Evolutionary conservation across 352 stramenopile species (phyloP), one percentile per base, ranked within the genome.

Genomic region (Pythium biforme): DNA sequence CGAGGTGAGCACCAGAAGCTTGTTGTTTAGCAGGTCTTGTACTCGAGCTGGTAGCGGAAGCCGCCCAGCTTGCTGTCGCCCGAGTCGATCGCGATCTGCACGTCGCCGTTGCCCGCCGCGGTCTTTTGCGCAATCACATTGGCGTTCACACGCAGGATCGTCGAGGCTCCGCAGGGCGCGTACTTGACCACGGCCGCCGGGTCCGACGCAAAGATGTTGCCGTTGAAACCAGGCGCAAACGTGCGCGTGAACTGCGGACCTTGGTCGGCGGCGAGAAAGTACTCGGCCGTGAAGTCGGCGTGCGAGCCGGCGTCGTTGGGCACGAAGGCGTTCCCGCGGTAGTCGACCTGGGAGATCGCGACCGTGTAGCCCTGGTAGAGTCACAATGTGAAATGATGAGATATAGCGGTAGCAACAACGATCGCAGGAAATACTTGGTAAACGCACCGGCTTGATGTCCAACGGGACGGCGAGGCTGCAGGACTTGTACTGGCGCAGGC

Each of bases 11-110:
- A 15, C 5, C 20, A 48, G 20, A 29, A 20, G 11, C 19, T 25
- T 0, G 2, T 33, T 20, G 9, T 17, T 58, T 58, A 58, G 55
- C 62, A 69, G 43, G 49, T 26, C 62, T 69, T 69, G 46, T 66
- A 74, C 20, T 66, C 71, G 61, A 84, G 39, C 62, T 69, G 78
- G 73, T 82, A 84, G 51, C 62, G 76, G 59, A 84, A 81, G 26
- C 75, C 73, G 26, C 58, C 54, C 37, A 77, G 50, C 25, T 70
- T 81, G 61, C 66, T 72, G 59, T 83, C 75, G 41, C 75, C 71
- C 55, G 75, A 79, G 64, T 84, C 75, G 56, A 84, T 71, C 25
- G 66, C 73, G 37, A 84, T 68, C 56, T 84, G 73, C 40, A 77
- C 76, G 20, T 81, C 65, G 27, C 77, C 66, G 40, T 62, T 66